Evolutionary conservation across 2,329 filamentous ascomycete genomes (phyloP), one percentile per base, ranked within the genome.

Genomic region (Cercospora janseana): DNA sequence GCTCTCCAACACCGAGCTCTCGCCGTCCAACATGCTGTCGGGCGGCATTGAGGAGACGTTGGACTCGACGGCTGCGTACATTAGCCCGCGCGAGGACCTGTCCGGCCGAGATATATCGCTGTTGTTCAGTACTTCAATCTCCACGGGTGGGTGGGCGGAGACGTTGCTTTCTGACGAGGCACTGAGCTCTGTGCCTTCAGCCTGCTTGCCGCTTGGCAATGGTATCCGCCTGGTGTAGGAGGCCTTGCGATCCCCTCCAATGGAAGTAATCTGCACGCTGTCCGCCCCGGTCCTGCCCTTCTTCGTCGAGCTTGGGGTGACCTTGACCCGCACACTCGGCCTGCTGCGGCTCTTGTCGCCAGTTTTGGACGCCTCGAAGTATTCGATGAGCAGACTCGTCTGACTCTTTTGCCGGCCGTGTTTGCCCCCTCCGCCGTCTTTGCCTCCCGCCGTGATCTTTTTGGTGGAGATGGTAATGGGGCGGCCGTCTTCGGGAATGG

Each of bases 351-450:
- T 73, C 63, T 72, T 77, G 63, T 71, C 76, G 61, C 76, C 77
- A 49, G 79, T 73, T 69, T 88, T 91, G 56, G 85, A 82, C 60
- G 83, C 87, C 72, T 95, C 91, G 65, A 94, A 96, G 71, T 95
- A 95, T 72, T 96, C 91, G 64, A 96, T 96, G 63, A 96, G 77
- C 59, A 96, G 78, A 49, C 88, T 94, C 28, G 91, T 95, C 73
- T 95, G 90, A 37, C 88, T 95, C 62, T 81, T 79, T 70, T 65
- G 71, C 66, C 65, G 74, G 70, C 67, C 70, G 77, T 70, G 69
- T 78, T 54, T 70, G 55, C 77, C 72, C 68, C 56, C 76, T 72
- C 67, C 78, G 68, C 82, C 84, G 15, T 66, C 61, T 32, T 57
- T 58, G 49, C 38, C 34, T 21, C 53, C 54, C 21, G 38, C 40